Base-by-base conservation (phyloP, 352 stramenopile species). In the Detonula confervacea region DNA sequence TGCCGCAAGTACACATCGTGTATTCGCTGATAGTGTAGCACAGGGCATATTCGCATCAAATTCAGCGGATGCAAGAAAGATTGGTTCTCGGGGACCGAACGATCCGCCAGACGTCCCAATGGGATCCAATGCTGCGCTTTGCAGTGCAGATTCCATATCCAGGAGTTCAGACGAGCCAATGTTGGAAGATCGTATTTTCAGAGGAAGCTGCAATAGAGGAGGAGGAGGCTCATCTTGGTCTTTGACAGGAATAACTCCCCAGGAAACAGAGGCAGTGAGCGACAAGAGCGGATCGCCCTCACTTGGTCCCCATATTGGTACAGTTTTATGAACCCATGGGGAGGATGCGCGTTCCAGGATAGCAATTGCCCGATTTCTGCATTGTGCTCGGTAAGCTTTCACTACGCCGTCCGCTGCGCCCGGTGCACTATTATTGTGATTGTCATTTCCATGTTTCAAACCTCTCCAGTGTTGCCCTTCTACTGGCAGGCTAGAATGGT, bases 71-170 rank as follows among this genome's bases (percentile, higher is more conserved):
- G 90, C 80, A 20, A 72, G 24, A 77, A 93, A 93, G 30, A 70
- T 69, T n/a, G 78, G 77, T n/a, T 87, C 68, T 49, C 39, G 47
- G 1, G 68, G 51, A 27, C 63, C 62, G 11, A 66, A 67, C 20
- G 55, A 29, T 57, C 59, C 47, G 39, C 61, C 2, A 12, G 61
- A 54, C 39, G 68, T 61, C 6, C 77, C 63, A 60, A 84, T 61
- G n/a, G 86, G 86, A 86, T 93, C 77, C 14, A 93, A 71, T 60
- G 87, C 70, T 12, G 77, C 81, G 61, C 57, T 68, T 70, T 91
- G 83, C 1, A 92, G 60, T 25, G 77, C 69, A 64, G 84, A 63
- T 82, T 93, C 86, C 80, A 91, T 84, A 57, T 93, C 88, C 42
- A 83, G 54, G 20, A 82, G 71, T 76, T 93, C 84, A 7, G 27